Percentiles rank a stretch among this genome's conserved stretches.
Evolutionary conservation across 257 asterid genomes (phyloP).

Genomic region (Solanum pinnatisectum): DNA sequence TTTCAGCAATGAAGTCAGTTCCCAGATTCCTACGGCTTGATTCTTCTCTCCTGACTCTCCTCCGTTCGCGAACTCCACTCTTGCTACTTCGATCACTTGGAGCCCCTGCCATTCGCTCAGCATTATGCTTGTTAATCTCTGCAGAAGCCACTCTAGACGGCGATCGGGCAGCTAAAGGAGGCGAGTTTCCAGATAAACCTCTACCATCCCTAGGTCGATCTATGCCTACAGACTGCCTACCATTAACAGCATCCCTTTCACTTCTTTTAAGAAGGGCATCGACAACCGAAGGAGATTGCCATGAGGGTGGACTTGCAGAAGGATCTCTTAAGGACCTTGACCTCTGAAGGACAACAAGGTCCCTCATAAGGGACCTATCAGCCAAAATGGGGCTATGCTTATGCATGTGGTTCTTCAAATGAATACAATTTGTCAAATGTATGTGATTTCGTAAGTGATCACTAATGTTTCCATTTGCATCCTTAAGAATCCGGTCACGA

Average conservation of each 20-base stretch:
- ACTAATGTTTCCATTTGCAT: conserved; percentile 65
- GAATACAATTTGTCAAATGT: conserved; percentile 96
- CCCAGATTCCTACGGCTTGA: conserved; percentile 31
- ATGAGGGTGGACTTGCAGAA: conserved; percentile 66
- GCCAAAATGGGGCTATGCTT: conserved; percentile 81
- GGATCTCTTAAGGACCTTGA: conserved; percentile 89
- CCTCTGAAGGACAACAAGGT: conserved; percentile 68
- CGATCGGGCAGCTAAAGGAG: conserved; percentile 18
- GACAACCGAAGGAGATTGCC: conserved; percentile 36
- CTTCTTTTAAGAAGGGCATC: conserved; percentile 30
- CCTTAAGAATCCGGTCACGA: conserved; percentile 83
- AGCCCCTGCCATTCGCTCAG: conserved; percentile 1
- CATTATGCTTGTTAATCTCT: conserved; percentile 20
- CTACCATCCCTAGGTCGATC: conserved; percentile 29
- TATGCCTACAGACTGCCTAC: conserved; percentile 40
- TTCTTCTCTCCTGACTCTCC: conserved; percentile 38
- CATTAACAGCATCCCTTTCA: conserved; percentile 32
- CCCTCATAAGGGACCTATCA: conserved; percentile 79
- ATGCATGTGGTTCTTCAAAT: conserved; percentile 92
- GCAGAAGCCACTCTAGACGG: conserved; percentile 12
- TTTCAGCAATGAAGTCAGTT: conserved; percentile 19
- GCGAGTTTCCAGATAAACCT: conserved; percentile 39
- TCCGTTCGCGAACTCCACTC: conserved; percentile 28
- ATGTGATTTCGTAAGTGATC: conserved; percentile 92
- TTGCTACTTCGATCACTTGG: conserved; percentile 26